Evolutionary conservation across 257 asterid species (phyloP), one percentile per base, ranked within the genome.

Genomic region (Gentiana straminea): DNA sequence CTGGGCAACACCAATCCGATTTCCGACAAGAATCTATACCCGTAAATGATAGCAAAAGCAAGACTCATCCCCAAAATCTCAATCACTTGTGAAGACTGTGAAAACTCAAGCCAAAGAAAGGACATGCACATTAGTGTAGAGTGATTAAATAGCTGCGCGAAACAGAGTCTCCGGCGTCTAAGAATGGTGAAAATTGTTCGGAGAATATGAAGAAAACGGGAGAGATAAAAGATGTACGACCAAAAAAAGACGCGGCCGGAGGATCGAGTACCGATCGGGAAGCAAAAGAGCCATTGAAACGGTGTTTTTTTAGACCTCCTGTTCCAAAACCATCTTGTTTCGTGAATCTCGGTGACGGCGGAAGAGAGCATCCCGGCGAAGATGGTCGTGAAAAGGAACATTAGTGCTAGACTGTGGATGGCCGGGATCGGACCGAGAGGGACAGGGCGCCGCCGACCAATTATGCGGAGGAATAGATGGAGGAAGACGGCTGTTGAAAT

Each of bases 231-330:
- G 1, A 74, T 7, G 68, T 87, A 80, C 0, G 96, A 87, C 96
- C 94, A 84, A 69, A 87, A 87, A 76, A 87, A 87, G 0, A 87
- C 89, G 2, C 96, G 72, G 32, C 94, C 96, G 0, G 94, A 78
- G 44, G 89, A 80, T 48, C 96, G 94, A 4, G 93, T 87, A 43
- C 96, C 96, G 1, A 87, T 74, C 0, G 96, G 96, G 75, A 87
- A 87, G 55, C 96, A 87, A 12, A 87, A 77, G 59, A 84, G 93
- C 93, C 94, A 87, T 39, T 87, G 73, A 24, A 87, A 70, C 0
- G 94, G 80, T 62, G 93, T 87, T 24, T 24, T 41, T 33, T 73
- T 78, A 36, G 77, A 77, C 24, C 94, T 75, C 59, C 59, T 24
- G 24, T 24, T 67, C 96, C 96, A 88, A 52, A 84, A 41, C 94